These are phyloP conservation scores for Penicillium paxilli DNA, from an alignment of 495 filamentous ascomycete species.

Conservation along the genomic window DNA sequence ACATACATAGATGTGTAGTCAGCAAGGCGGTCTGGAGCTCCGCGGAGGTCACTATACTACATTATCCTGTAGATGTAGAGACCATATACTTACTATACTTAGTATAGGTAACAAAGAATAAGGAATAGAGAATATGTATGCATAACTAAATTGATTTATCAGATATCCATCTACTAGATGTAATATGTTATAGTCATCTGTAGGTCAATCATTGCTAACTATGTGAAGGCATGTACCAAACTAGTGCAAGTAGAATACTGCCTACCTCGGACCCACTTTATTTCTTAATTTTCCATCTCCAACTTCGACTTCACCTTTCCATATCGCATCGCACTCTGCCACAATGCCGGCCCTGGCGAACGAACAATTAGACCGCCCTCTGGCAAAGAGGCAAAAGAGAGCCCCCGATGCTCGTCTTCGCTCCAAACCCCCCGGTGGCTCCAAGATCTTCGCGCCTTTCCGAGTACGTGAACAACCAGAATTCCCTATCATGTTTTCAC, in stretches of 20 bases:
- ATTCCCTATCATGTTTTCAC: too few relatives aligned
- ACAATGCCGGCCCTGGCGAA: slow-evolving; percentile 44
- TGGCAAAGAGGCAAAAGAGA: slow-evolving; percentile 69
- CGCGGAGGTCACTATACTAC: neutral
- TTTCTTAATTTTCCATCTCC: neutral
- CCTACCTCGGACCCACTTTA: neutral
- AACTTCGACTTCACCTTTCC: neutral
- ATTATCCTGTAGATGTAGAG: too few relatives aligned
- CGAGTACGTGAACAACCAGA: slow-evolving; percentile 58
- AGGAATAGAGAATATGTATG: neutral
- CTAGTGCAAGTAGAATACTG: too few relatives aligned
- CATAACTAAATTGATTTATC: too few relatives aligned
- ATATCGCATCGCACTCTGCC: neutral
- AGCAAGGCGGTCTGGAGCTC: slow-evolving; percentile 1
- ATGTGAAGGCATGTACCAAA: too few relatives aligned
- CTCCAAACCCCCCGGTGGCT: slow-evolving; percentile 37
- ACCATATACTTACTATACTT: neutral
- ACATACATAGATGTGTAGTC: too few relatives aligned
- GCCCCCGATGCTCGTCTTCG: slow-evolving; percentile 22
- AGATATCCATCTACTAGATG: too few relatives aligned
- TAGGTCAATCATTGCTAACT: too few relatives aligned
- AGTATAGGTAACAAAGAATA: neutral
- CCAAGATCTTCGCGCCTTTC: slow-evolving; percentile 88
- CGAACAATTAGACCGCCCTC: slow-evolving; percentile 52
- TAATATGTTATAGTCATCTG: too few relatives aligned